A percentile compares a stretch with the other conserved stretches of the same genome.
These are phyloP conservation scores for Anisodus tanguticus DNA, from an alignment of 257 asterid species.

Conservation along the genomic window DNA sequence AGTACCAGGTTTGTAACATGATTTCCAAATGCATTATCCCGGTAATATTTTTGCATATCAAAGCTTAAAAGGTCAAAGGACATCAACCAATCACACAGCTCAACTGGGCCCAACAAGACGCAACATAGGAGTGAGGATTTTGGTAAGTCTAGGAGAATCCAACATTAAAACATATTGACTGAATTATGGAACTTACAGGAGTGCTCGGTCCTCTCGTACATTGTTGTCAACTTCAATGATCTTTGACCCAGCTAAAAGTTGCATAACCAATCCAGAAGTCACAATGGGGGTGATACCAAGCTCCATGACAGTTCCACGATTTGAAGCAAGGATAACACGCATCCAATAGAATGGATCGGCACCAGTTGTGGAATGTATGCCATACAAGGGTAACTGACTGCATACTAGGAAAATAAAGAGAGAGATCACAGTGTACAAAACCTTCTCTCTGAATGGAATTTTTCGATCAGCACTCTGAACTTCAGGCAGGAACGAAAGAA, in stretches of 20 bases:
- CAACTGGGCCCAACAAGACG: background rate
- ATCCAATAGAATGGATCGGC: slow-evolving; percentile 94
- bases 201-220: slow-evolving; percentile 85
- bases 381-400: slow-evolving; percentile 85
- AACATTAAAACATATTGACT: slow-evolving; percentile 10
- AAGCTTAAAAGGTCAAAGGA: background rate
- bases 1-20: background rate
- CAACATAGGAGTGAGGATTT: background rate
- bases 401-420: slow-evolving; percentile 81
- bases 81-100: background rate
- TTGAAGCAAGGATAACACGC: slow-evolving; percentile 93
- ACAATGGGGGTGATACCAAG: slow-evolving; percentile 89
- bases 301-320: slow-evolving; percentile 90
- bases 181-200: slow-evolving; percentile 57
- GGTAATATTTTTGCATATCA: background rate
- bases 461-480: slow-evolving; percentile 86
- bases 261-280: slow-evolving; percentile 85
- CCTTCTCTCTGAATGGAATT: slow-evolving; percentile 86
- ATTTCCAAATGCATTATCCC: background rate
- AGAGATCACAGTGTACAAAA: slow-evolving; percentile 77
- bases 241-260: slow-evolving; percentile 81
- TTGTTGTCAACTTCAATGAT: slow-evolving; percentile 86
- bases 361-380: slow-evolving; percentile 88
- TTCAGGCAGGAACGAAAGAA: slow-evolving; percentile 81
- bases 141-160: background rate